phyloP scores from a whole-genome alignment of 306 rosid genomes.

The Corylus heterophylla region DNA sequence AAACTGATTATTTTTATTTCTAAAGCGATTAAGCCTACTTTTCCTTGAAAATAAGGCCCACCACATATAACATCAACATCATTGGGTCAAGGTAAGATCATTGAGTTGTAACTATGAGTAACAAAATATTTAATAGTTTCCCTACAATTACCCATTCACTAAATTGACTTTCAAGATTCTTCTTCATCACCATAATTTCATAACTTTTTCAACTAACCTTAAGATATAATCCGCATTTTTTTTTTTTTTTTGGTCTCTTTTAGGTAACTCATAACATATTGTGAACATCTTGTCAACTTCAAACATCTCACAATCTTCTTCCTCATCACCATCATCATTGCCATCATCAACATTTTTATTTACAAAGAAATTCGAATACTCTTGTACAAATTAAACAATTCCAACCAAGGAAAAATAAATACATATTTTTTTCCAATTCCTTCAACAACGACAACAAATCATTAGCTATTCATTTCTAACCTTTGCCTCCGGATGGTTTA shows the following conservation, averaged over 20 bases:
- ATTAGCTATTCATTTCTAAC: conserved; percentile 82
- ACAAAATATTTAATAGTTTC: conserved; percentile 50
- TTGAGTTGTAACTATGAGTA: conserved; percentile 38
- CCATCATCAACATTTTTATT: conserved; percentile 29
- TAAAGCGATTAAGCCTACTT: too few species aligned
- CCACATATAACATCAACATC: too few species aligned
- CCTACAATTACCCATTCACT: conserved; percentile 60
- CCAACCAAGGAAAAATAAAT: conserved; percentile 38
- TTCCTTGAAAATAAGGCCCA: too few species aligned
- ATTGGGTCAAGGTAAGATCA: background rate
- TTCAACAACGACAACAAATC: conserved; percentile 55
- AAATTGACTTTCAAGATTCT: conserved; percentile 81
- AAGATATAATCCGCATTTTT: conserved; percentile 44
- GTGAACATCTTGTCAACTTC: conserved; percentile 56
- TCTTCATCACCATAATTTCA: conserved; percentile 30
- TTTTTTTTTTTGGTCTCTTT: background rate
- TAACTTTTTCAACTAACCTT: conserved; percentile 85
- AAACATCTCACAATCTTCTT: conserved; percentile 42
- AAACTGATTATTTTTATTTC: too few species aligned
- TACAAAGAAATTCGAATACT: conserved; percentile 33
- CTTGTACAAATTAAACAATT: conserved; percentile 33
- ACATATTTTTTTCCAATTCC: conserved; percentile 65
- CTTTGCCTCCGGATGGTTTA: conserved; percentile 82
- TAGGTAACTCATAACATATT: too few species aligned
- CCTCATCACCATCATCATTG: conserved; percentile 12